Base-by-base conservation (phyloP, 2,329 filamentous ascomycete genomes). In the Didymella sp. region DNA sequence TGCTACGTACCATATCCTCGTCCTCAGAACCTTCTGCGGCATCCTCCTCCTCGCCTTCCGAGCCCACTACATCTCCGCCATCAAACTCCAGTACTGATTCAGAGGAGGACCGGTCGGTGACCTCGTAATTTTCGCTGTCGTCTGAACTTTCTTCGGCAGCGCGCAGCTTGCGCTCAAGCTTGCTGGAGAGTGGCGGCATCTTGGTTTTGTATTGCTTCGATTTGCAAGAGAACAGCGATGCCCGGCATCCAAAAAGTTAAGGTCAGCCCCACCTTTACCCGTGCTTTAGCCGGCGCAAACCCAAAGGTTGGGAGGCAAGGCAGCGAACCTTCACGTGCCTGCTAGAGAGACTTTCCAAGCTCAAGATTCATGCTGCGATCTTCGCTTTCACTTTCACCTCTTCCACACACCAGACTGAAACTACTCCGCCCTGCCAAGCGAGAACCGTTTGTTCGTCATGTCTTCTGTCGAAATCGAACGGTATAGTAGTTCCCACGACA, bases 31-130 rank as follows among this genome's bases (percentile, higher is more conserved):
- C 48, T 13, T 44, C 27, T 27, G 22, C 28, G 12, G 61, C 59
- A 7, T 59, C 63, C 7, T 64, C 63, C 7, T 64, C 63, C 21
- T 66, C 66, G 21, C 74, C 73, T 9, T 73, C 74, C 13, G 73
- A 76, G 63, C 73, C 76, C 9, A 73, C 59, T 9, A 75, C 63
- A 13, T 72, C 66, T 15, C 73, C 72, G 12, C 60, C 63, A 15
- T 72, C 75, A 8, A 71, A 76, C 38, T 76, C 76, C n/a, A 78
- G 69, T 2, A 78, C 62, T 2, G 76, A 78, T 9, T 73, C 75
- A 22, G 70, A 72, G 12, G 76, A 77, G 2, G 75, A 77, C 15
- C 68, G 68, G 44, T 76, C 76, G 11, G 74, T 73, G 55, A 77
- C 75, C 51, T 77, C 76, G 47, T 75, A 77, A 58, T 76, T 76